Evolutionary conservation across 495 filamentous ascomycete species (phyloP).

Genomic region (Halenospora varia): DNA sequence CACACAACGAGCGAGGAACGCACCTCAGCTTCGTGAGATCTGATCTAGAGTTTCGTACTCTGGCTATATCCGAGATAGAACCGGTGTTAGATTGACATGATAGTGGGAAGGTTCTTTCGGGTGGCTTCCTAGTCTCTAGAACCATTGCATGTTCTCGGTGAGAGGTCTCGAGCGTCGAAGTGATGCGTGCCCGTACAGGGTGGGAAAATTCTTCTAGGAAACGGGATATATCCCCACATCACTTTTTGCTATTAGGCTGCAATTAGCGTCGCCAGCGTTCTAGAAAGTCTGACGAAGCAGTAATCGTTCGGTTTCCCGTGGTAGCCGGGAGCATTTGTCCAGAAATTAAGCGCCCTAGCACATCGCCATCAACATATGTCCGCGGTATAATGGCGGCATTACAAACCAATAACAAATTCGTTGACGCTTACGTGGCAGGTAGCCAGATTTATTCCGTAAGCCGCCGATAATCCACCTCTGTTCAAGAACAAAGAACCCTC

Average conservation of each 20-base stretch:
- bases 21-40: background rate
- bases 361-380: background rate
- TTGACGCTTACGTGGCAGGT: background rate
- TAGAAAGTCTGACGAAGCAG: background rate
- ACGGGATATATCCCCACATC: background rate
- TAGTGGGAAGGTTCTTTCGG: background rate
- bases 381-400: background rate
- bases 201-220: background rate
- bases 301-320: background rate
- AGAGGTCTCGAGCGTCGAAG: background rate
- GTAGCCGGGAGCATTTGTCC: background rate
- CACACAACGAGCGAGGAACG: background rate
- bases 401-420: conserved; percentile 2
- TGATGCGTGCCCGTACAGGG: background rate
- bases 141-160: background rate
- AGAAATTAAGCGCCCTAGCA: background rate
- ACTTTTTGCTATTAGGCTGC: background rate
- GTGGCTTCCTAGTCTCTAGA: background rate
- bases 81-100: background rate
- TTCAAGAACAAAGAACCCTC: background rate
- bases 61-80: background rate
- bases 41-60: background rate
- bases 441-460: background rate
- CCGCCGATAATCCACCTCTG: background rate
- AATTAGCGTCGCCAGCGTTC: background rate